A percentile compares a stretch with the other conserved stretches of the same genome.
Conservation (phyloP, 1,284 basidiomycete genomes). For the Kalmanozyma brasiliensis region DNA sequence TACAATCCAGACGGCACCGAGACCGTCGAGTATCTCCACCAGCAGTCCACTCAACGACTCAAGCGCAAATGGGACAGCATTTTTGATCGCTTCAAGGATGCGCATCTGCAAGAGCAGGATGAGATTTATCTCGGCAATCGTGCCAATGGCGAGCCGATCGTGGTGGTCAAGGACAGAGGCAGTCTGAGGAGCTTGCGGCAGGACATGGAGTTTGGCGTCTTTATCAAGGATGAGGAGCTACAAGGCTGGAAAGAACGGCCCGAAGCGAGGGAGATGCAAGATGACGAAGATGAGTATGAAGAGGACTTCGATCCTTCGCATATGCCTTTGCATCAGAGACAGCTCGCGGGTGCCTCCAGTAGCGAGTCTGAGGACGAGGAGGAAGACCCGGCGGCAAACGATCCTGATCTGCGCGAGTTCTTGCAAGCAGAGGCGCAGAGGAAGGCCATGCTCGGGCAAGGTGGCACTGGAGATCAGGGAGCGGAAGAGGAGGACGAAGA, state of each 20-base stretch:
- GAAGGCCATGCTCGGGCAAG: slow-evolving; percentile 28
- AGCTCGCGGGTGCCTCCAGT: slow-evolving; percentile 5
- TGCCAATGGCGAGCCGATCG: slow-evolving; percentile 46
- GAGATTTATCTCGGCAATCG: slow-evolving; percentile 64
- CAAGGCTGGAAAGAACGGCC: slow-evolving; percentile 39
- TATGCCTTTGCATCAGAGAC: background rate
- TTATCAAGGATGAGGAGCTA: slow-evolving; percentile 62
- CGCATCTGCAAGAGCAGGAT: slow-evolving; percentile 62
- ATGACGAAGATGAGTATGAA: slow-evolving; percentile 13
- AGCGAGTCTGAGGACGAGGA: slow-evolving; percentile 24
- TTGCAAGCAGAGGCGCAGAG: slow-evolving; percentile 44
- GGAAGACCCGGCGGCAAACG: slow-evolving; percentile 33
- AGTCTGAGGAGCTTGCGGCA: slow-evolving; percentile 46
- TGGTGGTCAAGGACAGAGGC: slow-evolving; percentile 60
- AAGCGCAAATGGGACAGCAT: slow-evolving; percentile 64
- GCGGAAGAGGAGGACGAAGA: slow-evolving; percentile 30
- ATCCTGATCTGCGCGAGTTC: slow-evolving; percentile 54
- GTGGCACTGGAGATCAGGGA: slow-evolving; percentile 4
- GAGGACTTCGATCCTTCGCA: slow-evolving; percentile 36
- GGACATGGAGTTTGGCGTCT: slow-evolving; percentile 57
- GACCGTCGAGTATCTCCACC: slow-evolving; percentile 56
- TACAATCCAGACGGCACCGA: slow-evolving; percentile 59
- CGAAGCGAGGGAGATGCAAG: slow-evolving; percentile 26
- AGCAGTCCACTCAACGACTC: slow-evolving; percentile 59
- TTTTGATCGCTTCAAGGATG: slow-evolving; percentile 61